Conservation (phyloP, 352 stramenopile species). For the Pythium phragmiticola region DNA sequence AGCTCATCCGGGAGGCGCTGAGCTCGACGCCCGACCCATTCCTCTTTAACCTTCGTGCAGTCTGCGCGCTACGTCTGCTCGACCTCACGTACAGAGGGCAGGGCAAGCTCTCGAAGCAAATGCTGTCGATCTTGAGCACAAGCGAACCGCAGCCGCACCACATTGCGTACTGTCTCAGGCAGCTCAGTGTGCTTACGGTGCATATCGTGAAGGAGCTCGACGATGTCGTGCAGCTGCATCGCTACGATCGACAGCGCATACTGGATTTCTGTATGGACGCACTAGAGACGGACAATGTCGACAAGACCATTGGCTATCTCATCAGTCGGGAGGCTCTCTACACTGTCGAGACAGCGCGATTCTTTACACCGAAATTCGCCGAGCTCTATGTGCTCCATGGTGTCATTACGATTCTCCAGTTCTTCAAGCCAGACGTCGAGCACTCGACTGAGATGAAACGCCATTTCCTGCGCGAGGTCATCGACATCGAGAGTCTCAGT, state of each 20-base stretch:
- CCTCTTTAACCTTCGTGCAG: slow-evolving; percentile 52
- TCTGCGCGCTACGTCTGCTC: slow-evolving; percentile 50
- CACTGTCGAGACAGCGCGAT: slow-evolving; percentile 40
- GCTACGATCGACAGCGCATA: slow-evolving; percentile 40
- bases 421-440: slow-evolving; percentile 54
- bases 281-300: slow-evolving; percentile 60
- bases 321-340: slow-evolving; percentile 54
- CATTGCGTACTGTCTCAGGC: slow-evolving; percentile 50
- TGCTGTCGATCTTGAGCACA: slow-evolving; percentile 50
- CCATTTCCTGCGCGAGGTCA: slow-evolving; percentile 67
- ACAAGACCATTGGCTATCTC: slow-evolving; percentile 67
- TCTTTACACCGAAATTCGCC: slow-evolving; percentile 54
- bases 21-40: slow-evolving; percentile 47
- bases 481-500: slow-evolving; percentile 49
- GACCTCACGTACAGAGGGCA: slow-evolving; percentile 63
- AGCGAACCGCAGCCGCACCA: slow-evolving; percentile 42
- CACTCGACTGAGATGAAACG: slow-evolving; percentile 48
- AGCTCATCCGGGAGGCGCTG: slow-evolving; percentile 47
- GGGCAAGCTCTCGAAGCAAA: slow-evolving; percentile 72
- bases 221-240: slow-evolving; percentile 53
- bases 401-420: slow-evolving; percentile 51
- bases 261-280: slow-evolving; percentile 56
- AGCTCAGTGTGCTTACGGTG: slow-evolving; percentile 54
- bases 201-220: slow-evolving; percentile 77
- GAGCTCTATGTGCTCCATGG: slow-evolving; percentile 55